Percentiles rank a stretch among this genome's conserved stretches.
These are phyloP conservation scores for Paramyrothecium roridum DNA, from an alignment of 2,329 filamentous ascomycete species.

Conservation along the genomic window DNA sequence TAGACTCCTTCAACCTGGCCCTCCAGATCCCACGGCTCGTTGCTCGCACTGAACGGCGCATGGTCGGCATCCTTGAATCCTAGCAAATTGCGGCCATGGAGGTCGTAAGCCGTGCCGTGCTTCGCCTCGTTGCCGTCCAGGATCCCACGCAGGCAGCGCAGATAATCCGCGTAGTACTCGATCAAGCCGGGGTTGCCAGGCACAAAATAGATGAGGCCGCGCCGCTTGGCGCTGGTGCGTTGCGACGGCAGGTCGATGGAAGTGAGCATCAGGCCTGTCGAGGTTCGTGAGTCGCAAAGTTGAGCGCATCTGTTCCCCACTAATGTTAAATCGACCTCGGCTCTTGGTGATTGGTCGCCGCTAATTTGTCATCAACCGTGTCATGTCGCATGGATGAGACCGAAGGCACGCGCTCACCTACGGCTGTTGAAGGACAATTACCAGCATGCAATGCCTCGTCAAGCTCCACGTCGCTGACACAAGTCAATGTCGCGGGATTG, in stretches of 20 bases:
- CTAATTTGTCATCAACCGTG: no score
- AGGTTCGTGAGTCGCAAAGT: no score
- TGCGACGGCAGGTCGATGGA: slow-evolving; percentile 19
- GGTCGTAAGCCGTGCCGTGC: slow-evolving; percentile 39
- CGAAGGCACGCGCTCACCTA: no score
- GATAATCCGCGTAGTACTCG: slow-evolving; percentile 68
- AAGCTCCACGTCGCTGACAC: no score
- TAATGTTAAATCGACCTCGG: no score
- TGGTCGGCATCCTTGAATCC: slow-evolving; percentile 57
- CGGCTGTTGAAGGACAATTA: no score
- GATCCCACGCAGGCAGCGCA: slow-evolving; percentile 52
- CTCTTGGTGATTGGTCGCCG: no score
- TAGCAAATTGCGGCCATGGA: slow-evolving; percentile 55
- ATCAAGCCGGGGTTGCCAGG: slow-evolving; percentile 76
- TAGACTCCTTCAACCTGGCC: slow-evolving; percentile 48
- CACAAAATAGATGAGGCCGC: slow-evolving; percentile 65
- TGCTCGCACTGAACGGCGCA: slow-evolving; percentile 36
- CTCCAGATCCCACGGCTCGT: slow-evolving; percentile 48
- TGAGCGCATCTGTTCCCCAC: no score
- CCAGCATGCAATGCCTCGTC: no score
- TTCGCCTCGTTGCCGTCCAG: slow-evolving; percentile 40
- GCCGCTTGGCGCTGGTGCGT: slow-evolving; percentile 13
- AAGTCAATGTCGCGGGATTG: no score
- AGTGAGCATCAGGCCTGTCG: no score
- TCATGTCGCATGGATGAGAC: no score